These are phyloP conservation scores for Nicotiana noctiflora DNA, from an alignment of 257 asterid genomes.

Conservation along the genomic window DNA sequence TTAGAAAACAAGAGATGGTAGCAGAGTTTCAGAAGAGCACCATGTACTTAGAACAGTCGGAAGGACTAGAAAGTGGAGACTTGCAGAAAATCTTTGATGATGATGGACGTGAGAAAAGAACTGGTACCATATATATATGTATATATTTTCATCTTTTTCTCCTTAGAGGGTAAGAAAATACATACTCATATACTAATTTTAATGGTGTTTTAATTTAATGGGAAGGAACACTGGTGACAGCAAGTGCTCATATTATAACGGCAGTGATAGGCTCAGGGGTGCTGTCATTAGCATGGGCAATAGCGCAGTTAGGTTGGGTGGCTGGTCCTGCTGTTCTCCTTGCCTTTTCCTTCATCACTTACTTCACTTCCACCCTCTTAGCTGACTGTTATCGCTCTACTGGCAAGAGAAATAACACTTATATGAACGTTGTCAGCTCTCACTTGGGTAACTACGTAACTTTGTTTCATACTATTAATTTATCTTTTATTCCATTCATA, in stretches of 20 bases:
- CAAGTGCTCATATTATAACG: constrained; percentile 67
- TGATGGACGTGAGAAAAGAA: constrained; percentile 2
- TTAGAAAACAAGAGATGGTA: no score
- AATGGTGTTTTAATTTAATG: no score
- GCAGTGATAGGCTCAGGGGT: constrained; percentile 65
- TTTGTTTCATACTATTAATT: no score
- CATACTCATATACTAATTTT: no score
- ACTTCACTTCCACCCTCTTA: constrained; percentile 46
- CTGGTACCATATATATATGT: constrained; percentile 8
- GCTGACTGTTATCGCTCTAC: constrained; percentile 54
- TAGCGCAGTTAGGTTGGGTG: constrained; percentile 66
- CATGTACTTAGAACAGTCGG: no score
- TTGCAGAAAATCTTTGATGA: not conserved
- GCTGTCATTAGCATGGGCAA: constrained; percentile 62
- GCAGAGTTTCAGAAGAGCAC: no score
- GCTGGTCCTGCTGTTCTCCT: constrained; percentile 40
- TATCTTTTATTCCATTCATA: not conserved
- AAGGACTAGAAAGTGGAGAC: no score
- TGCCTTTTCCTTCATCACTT: constrained; percentile 42
- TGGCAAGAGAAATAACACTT: constrained; percentile 48
- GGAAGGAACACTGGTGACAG: constrained; percentile 37
- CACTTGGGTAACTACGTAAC: constrained; percentile 32
- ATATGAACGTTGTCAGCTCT: constrained; percentile 50
- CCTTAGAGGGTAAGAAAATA: no score
- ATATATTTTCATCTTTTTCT: no score